Evolutionary conservation across 2,329 filamentous ascomycete species (phyloP), one percentile per base, ranked within the genome.

Genomic region (Graphilbum sp.): DNA sequence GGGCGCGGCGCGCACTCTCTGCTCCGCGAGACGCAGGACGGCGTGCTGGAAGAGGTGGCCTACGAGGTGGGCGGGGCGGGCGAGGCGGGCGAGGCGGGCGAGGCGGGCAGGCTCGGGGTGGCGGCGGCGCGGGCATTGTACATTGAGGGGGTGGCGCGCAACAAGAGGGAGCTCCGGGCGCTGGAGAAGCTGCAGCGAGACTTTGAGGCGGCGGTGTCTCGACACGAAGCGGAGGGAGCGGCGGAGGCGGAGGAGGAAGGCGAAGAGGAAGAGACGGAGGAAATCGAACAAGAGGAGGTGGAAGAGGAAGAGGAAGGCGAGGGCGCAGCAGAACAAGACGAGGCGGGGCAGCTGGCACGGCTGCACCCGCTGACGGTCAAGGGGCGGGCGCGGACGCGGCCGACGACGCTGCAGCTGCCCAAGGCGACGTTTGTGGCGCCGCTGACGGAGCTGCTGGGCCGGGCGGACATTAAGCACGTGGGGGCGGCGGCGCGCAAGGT

Each of bases 401-500:
- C 87, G 2, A 69, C 69, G 31, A 92, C 87, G 9, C 56, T 95
- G 13, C 66, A 71, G n/a, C 60, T 94, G 4, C 86, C 88, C 0
- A 69, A 72, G 45, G 61, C 66, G n/a, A 64, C 71, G 3, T 67
- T 95, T 31, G 67, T 81, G 9, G 61, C 69, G 4, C 86, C 86
- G 0, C 75, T 93, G 16, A 66, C 72, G 2, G 58, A 69, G 5
- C 64, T 94, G 3, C 64, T 96, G 2, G 65, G 66, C 13, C 64
- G 77, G 39, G 72, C 75, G 38, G 72, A 84, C 41, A 72, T 76
- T 32, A 79, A 75, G 40, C 90, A 98, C 52, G 63, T 96, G 24
- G 66, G 67, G 25, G 69, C 79, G 40, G 69, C 79, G 2, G 82
- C 87, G 1, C 73, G 83, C 46, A 69, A 66, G 32, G 66, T 73